Evolutionary conservation across 176 grass and related monocot genomes (phyloP), one percentile per base, ranked within the genome.

Genomic region (Ensete ventricosum): DNA sequence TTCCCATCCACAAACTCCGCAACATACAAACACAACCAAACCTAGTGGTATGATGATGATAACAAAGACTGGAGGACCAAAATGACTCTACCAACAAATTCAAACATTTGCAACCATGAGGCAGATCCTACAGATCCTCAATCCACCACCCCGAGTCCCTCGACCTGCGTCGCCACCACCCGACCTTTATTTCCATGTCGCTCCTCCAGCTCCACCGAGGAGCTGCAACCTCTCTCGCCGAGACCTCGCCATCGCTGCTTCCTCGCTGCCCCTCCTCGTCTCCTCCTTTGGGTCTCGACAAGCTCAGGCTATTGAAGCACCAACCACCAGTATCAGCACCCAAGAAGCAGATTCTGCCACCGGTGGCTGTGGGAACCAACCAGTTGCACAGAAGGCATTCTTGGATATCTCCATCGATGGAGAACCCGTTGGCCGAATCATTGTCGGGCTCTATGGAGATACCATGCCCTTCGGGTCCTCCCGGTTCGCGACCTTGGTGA

Each of bases 351-450:
- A 74, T 2, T 67, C 89, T 70, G 50, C 65, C 10, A 72, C 53
- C 16, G 50, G 8, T 26, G 72, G 66, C 34, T 77, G 79, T 4
- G 55, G 64, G 24, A 73, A 59, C 64, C 64, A 80, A 76, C 55
- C 64, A 9, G 52, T 77, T 2, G 77, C 73, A 34, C 72, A 85
- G 43, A 88, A 73, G 71, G 94, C 86, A 2, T 97, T 97, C 82
- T 77, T 97, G 80, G 90, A 97, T 69, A 74, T 97, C 59, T 83
- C 94, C 65, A 91, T 97, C 73, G 87, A 91, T 17, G 90, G 94
- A 54, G 90, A 86, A 70, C 90, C 94, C 0, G 94, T 82, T 0
- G 94, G 90, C 26, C 88, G 88, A 67, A 90, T 93, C 81, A 83
- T 82, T 34, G 73, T 97, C 58, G 90, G 87, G 1, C 88, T 97